Base-by-base conservation (phyloP, 495 filamentous ascomycete genomes). In the Xylaria cubensis region DNA sequence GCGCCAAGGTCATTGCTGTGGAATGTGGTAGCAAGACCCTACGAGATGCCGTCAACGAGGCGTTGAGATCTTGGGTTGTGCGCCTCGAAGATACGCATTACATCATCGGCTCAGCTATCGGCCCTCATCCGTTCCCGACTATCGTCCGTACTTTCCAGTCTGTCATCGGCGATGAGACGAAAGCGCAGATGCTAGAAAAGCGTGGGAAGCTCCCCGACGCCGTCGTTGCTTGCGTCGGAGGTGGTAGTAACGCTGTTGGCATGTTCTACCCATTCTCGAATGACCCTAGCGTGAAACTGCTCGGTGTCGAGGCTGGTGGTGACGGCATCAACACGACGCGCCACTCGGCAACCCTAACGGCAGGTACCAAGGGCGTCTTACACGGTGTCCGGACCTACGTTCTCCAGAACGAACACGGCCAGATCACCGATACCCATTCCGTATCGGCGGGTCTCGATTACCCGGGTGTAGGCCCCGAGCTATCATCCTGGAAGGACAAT, bases 371-470 rank as follows among this genome's bases (percentile, higher is more conserved):
- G 83, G 96, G 96, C 71, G 96, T 99, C 15, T 84, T 99, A 9
- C 96, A 99, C 80, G 96, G 96, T 65, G 96, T 98, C 2, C 91
- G 94, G 48, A 99, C 96, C 24, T 99, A 99, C 77, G 90, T 99
- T 29, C 87, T 99, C 3, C 96, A 99, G 83, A 89, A 97, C 82
- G 85, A 91, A 74, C 89, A 97, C 80, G 96, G 96, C 10, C 97
- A 99, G 82, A 97, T 99, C 76, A 87, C 86, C 41, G 94, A 98
- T 44, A 98, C 96, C 1, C 96, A 99, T 82, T 97, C 94, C 17
- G 90, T 99, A 74, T 97, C 94, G n/a, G 96, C 96, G 3, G 97
- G 96, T 71, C 89, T 99, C 1, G 96, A 99, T 80, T 99, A 99
- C 82, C 96, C 96, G 4, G 96, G 94, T 78, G 96, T 99, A 39